A percentile compares a stretch with the other conserved stretches of the same genome.
Conservation (phyloP, 306 rosid species). For the Inga laurina region DNA sequence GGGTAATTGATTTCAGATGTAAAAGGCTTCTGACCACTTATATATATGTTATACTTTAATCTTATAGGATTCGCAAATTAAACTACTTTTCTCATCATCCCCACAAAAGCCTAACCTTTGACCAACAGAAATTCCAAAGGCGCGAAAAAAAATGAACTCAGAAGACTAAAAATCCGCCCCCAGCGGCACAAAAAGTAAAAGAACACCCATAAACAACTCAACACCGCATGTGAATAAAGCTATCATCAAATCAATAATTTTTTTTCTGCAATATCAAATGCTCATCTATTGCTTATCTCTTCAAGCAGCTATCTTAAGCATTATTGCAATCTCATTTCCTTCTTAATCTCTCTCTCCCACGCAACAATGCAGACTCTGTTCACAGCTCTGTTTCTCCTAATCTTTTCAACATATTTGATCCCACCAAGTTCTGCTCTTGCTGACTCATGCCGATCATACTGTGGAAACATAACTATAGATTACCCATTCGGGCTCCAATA, state of each 20-base stretch:
- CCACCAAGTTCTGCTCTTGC: conserved; percentile 21
- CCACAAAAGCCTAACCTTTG: conserved; percentile 41
- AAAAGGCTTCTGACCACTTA: background rate
- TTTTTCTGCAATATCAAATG: conserved; percentile 10
- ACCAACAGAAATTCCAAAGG: conserved; percentile 48
- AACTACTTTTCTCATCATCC: conserved; percentile 7
- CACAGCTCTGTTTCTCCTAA: conserved; percentile 34
- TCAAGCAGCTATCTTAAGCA: conserved; percentile 47
- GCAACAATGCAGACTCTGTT: conserved; percentile 54
- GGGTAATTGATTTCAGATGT: conserved; percentile 7
- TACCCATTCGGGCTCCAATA: conserved; percentile 78
- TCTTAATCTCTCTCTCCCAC: conserved; percentile 10
- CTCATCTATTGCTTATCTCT: conserved; percentile 2
- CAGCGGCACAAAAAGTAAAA: conserved; percentile 32
- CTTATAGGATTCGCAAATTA: conserved; percentile 32
- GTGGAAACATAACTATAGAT: conserved; percentile 88
- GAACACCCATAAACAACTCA: conserved; percentile 54
- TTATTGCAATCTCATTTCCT: conserved; percentile 13
- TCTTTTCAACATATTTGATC: conserved; percentile 30
- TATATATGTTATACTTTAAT: background rate
- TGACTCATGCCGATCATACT: conserved; percentile 72
- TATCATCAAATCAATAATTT: conserved; percentile 20
- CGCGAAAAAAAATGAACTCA: background rate
- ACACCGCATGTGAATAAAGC: conserved; percentile 64
- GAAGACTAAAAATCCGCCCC: conserved; percentile 29